phyloP scores from a whole-genome alignment of 2,329 filamentous ascomycete species.

The Alternaria arbusti region DNA sequence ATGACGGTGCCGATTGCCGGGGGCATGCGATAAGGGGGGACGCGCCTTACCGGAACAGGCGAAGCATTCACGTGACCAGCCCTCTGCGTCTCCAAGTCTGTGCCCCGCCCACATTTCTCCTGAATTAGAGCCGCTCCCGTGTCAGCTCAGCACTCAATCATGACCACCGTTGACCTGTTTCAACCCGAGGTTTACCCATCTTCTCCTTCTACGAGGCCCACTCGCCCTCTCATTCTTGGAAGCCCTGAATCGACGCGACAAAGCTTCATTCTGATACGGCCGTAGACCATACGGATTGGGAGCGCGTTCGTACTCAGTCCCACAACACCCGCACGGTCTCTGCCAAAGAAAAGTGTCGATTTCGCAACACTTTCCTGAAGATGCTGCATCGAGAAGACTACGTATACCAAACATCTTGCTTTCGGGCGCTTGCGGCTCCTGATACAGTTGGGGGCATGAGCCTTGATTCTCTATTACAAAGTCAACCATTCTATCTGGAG shows the following conservation, averaged over 20 bases:
- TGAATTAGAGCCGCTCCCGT: not conserved
- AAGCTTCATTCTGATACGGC: not conserved
- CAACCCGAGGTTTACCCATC: not conserved
- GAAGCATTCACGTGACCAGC: not conserved
- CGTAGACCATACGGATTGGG: not conserved
- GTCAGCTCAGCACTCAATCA: not conserved
- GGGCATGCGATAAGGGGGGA: not conserved
- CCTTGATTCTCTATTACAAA: not conserved
- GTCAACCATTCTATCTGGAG: not conserved
- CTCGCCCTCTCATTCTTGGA: not conserved
- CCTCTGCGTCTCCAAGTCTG: not conserved
- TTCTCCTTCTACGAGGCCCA: not conserved
- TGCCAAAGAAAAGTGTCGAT: not conserved
- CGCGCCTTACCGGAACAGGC: not conserved
- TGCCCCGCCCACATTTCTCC: not conserved
- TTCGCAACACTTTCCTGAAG: not conserved
- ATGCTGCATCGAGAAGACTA: not conserved
- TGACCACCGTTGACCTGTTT: not conserved
- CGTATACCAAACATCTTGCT: not conserved
- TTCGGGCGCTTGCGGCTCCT: not conserved
- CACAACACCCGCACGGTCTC: not conserved
- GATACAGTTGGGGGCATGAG: not conserved
- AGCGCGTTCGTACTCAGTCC: not conserved
- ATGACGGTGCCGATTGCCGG: not conserved
- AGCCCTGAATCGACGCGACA: not conserved